Evolutionary conservation across 1,284 basidiomycete species (phyloP), one percentile per base, ranked within the genome.

Genomic region (Ganoderma meredithae): DNA sequence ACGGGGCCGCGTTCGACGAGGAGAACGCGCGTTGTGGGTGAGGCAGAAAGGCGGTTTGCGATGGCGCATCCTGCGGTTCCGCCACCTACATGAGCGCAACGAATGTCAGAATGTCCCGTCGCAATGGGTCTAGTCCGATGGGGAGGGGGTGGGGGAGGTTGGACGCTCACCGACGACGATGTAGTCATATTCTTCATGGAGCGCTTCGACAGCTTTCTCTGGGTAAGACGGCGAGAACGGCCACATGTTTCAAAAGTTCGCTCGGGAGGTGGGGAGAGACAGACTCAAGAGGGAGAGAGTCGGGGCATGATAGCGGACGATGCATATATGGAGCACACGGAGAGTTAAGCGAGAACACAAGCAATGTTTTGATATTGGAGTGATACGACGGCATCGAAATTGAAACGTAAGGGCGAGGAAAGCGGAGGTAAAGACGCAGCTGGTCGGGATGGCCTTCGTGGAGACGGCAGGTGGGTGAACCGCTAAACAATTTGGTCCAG

Each of bases 61-160:
- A 82, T 74, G 10, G 77, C 79, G 65, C 80, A 81, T 31, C 81
- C 81, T 12, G 80, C 79, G 1, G 79, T 82, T 3, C 81, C 80
- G 3, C 80, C 80, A 22, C 73, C 71, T 72, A 40, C 7, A 25
- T 13, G 39, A 31, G 41, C 36, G 40, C 22, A 33, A 49, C 2
- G 10, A 13, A 31, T 15, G 13, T 22, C 27, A 40, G 52, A 19
- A 19, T 17, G 17, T 22, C 43, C 3, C 22, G 27, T 22, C 1
- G 39, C 1, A 27, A 17, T n/a, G 40, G 5, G 27, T 31, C 27
- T 31, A 52, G 2, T 52, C 1, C 25, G 10, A 13, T 19, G 6
- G 44, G n/a, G 44, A 9, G 41, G 41, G 13, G 19, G 44, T 7
- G 3, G 44, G 39, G 39, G 43, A 61, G 39, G 22, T 15, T 2